Evolutionary conservation across 2,329 filamentous ascomycete species (phyloP).

Genomic region (Fusarium mexicanum): DNA sequence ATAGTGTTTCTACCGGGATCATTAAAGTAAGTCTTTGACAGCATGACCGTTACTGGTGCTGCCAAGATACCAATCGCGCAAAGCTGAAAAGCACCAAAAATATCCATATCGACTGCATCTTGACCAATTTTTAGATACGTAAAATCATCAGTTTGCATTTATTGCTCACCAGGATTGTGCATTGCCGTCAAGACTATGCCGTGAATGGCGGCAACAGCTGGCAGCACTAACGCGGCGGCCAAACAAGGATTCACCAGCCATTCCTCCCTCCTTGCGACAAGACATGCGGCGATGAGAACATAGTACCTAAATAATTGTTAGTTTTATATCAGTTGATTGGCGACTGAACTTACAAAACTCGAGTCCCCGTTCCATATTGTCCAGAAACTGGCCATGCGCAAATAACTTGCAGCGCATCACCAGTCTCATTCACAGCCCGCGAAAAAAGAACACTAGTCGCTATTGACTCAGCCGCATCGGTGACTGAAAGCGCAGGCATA

Average conservation of each 20-base stretch:
- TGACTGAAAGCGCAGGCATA: constrained; percentile 9
- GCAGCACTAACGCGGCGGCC: constrained; percentile 69
- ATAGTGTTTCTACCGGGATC: constrained; percentile 72
- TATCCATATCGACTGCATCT: constrained; percentile 74
- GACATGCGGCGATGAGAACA: constrained; percentile 69
- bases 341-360: constrained; percentile 56
- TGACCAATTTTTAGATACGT: fast-evolving
- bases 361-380: constrained; percentile 65
- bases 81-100: constrained; percentile 74
- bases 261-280: constrained; percentile 68
- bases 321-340: neutral
- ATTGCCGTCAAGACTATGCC: constrained; percentile 68
- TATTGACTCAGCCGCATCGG: neutral
- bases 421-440: neutral
- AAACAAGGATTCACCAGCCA: constrained; percentile 72
- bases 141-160: fast-evolving
- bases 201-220: constrained; percentile 71
- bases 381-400: constrained; percentile 67
- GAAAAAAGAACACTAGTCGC: neutral
- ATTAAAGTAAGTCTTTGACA: constrained; percentile 72
- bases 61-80: constrained; percentile 73
- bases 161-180: constrained; percentile 64
- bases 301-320: constrained; percentile 62
- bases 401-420: constrained; percentile 53
- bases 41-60: constrained; percentile 68